Evolutionary conservation across 1,139 yeast genomes (phyloP).

Genomic region (Debaryomycetaceae sp.): DNA sequence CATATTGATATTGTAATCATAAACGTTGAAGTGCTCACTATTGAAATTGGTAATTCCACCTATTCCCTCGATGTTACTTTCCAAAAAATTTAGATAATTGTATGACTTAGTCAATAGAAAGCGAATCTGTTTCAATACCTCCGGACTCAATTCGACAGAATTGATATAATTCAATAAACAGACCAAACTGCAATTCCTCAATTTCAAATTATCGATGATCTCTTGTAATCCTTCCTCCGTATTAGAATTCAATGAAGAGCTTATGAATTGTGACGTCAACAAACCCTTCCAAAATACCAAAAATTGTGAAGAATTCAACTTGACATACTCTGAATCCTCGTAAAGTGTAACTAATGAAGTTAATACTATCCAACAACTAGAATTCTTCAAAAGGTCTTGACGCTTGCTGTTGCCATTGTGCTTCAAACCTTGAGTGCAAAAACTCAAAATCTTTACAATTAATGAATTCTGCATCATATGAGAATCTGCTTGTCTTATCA

Average conservation of each 20-base stretch:
- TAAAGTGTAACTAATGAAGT: slow-evolving; percentile 76
- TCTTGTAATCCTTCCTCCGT: slow-evolving; percentile 27
- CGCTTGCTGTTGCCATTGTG: slow-evolving; percentile 25
- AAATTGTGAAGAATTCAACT: slow-evolving; percentile 71
- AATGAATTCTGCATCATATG: slow-evolving; percentile 39
- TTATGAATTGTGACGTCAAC: slow-evolving; percentile 52
- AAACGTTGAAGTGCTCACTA: slow-evolving; percentile 23
- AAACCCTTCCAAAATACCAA: slow-evolving; percentile 78
- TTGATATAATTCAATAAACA: slow-evolving; percentile 41
- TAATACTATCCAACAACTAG: slow-evolving; percentile 66
- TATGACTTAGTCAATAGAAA: slow-evolving; percentile 41
- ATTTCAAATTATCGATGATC: slow-evolving; percentile 34
- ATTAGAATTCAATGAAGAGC: slow-evolving; percentile 21
- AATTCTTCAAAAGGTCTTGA: slow-evolving; percentile 19
- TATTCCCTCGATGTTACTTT: slow-evolving; percentile 34
- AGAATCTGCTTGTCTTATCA: slow-evolving; percentile 37
- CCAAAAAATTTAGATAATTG: slow-evolving; percentile 41
- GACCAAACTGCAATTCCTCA: slow-evolving; percentile 38
- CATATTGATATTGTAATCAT: slow-evolving; percentile 28
- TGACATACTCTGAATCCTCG: slow-evolving; percentile 54
- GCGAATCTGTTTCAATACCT: slow-evolving; percentile 41
- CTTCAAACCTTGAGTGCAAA: slow-evolving; percentile 46
- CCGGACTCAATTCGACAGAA: slow-evolving; percentile 40
- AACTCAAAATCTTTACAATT: slow-evolving; percentile 41
- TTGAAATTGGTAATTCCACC: slow-evolving; percentile 35